Base-by-base conservation (phyloP, 768 basidiomycete species). In the Mycena vulgaris region DNA sequence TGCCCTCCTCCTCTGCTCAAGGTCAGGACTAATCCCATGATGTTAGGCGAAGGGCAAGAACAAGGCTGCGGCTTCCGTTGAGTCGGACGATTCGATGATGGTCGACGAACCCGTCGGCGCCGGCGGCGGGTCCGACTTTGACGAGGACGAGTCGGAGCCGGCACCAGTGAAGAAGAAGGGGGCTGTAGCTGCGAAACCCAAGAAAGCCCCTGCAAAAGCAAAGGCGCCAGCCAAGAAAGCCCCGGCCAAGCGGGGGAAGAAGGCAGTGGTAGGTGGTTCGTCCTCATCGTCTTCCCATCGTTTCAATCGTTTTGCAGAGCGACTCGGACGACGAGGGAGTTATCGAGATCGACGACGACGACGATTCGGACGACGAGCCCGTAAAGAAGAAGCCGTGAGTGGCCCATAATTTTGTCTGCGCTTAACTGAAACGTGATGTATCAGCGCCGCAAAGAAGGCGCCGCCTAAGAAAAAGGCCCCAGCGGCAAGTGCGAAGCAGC, bases 41-140 rank as follows among this genome's bases (percentile, higher is more conserved):
- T 33, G 45, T 7, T 59, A 91, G 84, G 88, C 81, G 11, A 92
- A 91, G 79, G 85, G 83, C 28, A 88, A 86, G 75, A 85, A 81
- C 11, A 81, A 77, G n/a, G 81, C 75, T 35, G 83, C 82, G 17
- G 83, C 82, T 13, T 84, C 83, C 11, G 84, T 75, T 2, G 86
- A 86, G 3, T 91, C 88, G 3, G 92, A 91, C 37, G 94, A 95
- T 76, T 94, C 92, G 4, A 94, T 94, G 92, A 82, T 86, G 82
- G 91, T 93, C 88, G 92, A 95, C 52, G 92, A 93, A 69, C 79
- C 75, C 11, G 74, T 74, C 30, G 81, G 74, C 13, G n/a, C n/a
- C n/a, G 86, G 79, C 11, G 86, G 78, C 2, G 88, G 83, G 21
- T 92, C 88, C 35, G 91, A 89, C 69, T 86, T 87, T 25, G 86